Percentiles rank a stretch among this genome's conserved stretches.
These are phyloP conservation scores for Bruguiera hainesii DNA, from an alignment of 441 rosid species.

Conservation along the genomic window DNA sequence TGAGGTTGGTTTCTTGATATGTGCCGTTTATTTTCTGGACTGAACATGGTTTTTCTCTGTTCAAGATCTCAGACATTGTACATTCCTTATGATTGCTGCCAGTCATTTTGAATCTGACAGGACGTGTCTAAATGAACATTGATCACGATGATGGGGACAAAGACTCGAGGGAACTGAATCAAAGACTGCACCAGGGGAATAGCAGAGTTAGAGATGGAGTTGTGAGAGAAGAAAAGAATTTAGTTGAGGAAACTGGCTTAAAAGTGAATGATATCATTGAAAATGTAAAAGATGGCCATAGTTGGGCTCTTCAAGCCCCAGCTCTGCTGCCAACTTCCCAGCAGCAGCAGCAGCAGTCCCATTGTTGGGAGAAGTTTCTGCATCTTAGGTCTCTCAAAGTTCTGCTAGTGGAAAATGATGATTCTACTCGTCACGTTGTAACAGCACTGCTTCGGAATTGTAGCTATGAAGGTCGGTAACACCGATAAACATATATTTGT, in stretches of 20 bases:
- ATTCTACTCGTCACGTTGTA: conserved; percentile 76
- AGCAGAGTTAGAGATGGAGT: conserved; percentile 40
- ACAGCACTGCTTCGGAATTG: conserved; percentile 75
- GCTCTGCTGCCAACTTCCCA: conserved; percentile 37
- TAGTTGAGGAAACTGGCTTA: conserved; percentile 38
- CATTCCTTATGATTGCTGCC: conserved; percentile 25
- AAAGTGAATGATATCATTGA: conserved; percentile 31
- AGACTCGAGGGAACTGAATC: conserved; percentile 19
- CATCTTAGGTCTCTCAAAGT: conserved; percentile 67
- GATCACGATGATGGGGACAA: conserved; percentile 24
- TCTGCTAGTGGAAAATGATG: conserved; percentile 82
- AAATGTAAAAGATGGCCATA: conserved; percentile 31
- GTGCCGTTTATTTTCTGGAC: conserved; percentile 2
- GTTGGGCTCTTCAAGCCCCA: conserved; percentile 31
- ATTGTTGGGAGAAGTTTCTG: conserved; percentile 75
- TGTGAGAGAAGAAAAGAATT: conserved; percentile 33
- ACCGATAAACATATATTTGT: no score
- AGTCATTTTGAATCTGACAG: conserved; percentile 34
- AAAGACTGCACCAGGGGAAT: conserved; percentile 36
- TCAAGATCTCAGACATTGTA: conserved; percentile 9
- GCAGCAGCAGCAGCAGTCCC: conserved; percentile 36
- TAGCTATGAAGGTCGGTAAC: conserved; percentile 68
- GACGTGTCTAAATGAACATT: conserved; percentile 31
- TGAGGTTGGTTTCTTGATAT: conserved; percentile 28
- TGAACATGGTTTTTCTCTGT: conserved; percentile 20